Conservation (phyloP, 2,329 filamentous ascomycete genomes). For the Madurella fahalii region DNA sequence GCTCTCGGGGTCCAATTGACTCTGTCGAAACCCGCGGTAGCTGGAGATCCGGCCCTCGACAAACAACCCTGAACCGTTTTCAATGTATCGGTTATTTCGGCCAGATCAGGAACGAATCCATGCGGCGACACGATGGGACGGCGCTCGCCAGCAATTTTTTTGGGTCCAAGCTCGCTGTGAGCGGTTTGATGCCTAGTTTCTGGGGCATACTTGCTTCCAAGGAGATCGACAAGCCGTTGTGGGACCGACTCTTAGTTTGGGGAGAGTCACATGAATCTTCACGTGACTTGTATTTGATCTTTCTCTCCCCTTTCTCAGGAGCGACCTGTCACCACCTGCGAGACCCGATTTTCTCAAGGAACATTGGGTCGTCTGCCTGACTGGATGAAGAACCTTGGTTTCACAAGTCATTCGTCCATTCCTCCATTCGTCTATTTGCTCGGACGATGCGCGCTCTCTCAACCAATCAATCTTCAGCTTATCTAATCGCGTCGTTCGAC, state of each 20-base stretch:
- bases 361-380: too few species aligned
- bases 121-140: slow-evolving; percentile 1
- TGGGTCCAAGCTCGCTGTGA: slow-evolving; percentile 18
- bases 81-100: slow-evolving; percentile 8
- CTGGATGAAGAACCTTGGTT: too few species aligned
- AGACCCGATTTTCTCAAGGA: too few species aligned
- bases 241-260: background rate
- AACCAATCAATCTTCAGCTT: slow-evolving; percentile 21
- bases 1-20: slow-evolving; percentile 20
- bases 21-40: slow-evolving; percentile 4
- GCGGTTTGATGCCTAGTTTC: slow-evolving; percentile 10
- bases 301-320: too few species aligned
- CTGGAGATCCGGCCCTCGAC: slow-evolving; percentile 7
- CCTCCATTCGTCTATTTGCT: background rate
- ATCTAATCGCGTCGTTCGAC: slow-evolving; percentile 32
- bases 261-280: background rate
- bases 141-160: slow-evolving; percentile 22
- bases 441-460: background rate
- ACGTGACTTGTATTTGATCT: background rate
- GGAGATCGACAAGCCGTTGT: background rate
- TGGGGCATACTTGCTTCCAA: slow-evolving; percentile 1
- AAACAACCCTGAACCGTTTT: background rate
- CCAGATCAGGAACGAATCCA: background rate
- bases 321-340: too few species aligned
- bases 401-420: too few species aligned